Base-by-base conservation (phyloP, 2,329 filamentous ascomycete species). In the Passalora sequoiae region DNA sequence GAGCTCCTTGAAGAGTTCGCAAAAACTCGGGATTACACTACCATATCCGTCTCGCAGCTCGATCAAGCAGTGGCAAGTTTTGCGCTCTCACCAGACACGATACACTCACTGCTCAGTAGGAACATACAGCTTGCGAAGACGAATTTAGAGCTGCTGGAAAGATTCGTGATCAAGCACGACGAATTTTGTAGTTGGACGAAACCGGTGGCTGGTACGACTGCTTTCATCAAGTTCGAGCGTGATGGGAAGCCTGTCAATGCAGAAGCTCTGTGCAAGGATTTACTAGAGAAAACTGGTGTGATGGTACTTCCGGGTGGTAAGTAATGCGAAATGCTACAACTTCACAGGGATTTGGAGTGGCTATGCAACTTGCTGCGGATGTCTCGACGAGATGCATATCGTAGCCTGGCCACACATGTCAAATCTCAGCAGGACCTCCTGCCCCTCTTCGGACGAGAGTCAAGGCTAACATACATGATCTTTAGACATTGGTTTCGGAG, bases 21-120 rank as follows among this genome's bases (percentile, higher is more conserved):
- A 8, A 66, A 70, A 10, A 81, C 81, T 1, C 74, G 87, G 29
- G 83, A 92, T 63, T 94, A 92, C 69, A 94, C 86, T 3, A 89
- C 85, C 19, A 94, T 94, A 57, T 85, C 83, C 28, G 86, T 94
- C 0, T 86, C 84, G n/a, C 80, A 83, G 58, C 69, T 95, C 5
- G 87, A 94, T 61, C 86, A 94, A 61, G 76, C 78, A 38, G 73
- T 94, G 8, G 89, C 87, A 2, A 76, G 78, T 20, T 91, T 82
- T 58, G 88, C 89, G 0, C 69, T 95, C 6, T 77, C 77, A 8
- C 68, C 76, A 1, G 67, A 71, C 24, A 81, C 83, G 15, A 76
- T 88, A n/a, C 72, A 83, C 50, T 69, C 66, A 8, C 66, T 88
- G 2, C 69, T 86, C 2, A 70, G 67, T 3, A 71, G 81, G 12